phyloP scores from a whole-genome alignment of 768 basidiomycete species.

The Russula sp. region DNA sequence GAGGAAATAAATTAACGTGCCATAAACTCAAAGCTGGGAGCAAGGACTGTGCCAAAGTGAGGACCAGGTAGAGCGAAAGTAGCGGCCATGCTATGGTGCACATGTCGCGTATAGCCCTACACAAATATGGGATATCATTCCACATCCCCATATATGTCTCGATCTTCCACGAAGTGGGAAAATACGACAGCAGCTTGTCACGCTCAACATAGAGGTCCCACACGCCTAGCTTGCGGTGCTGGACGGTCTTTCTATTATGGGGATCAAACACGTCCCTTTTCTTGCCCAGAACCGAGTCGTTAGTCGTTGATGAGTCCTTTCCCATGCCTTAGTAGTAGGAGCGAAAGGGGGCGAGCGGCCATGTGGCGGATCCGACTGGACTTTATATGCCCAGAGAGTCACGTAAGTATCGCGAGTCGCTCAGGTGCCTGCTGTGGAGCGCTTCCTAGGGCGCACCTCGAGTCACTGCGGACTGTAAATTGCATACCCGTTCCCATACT shows the following conservation, averaged over 20 bases:
- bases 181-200: constrained; percentile 32
- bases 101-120: constrained; percentile 42
- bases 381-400: neutral
- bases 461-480: too few relatives aligned
- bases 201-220: constrained; percentile 74
- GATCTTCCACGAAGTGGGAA: constrained; percentile 39
- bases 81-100: constrained; percentile 8
- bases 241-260: constrained; percentile 30
- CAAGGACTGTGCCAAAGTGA: neutral
- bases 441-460: too few relatives aligned
- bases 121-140: constrained; percentile 55
- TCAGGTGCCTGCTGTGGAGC: too few relatives aligned
- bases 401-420: too few relatives aligned
- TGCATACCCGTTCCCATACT: too few relatives aligned
- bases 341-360: neutral
- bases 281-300: neutral
- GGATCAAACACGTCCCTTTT: neutral
- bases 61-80: constrained; percentile 4
- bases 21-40: constrained; percentile 15
- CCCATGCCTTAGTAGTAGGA: neutral
- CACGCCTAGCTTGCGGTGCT: constrained; percentile 59
- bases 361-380: neutral
- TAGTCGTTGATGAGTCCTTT: neutral
- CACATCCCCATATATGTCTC: constrained; percentile 44
- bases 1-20: neutral